Evolutionary conservation across 2,329 filamentous ascomycete genomes (phyloP), one percentile per base, ranked within the genome.

Genomic region (Colletotrichum chlorophyti): DNA sequence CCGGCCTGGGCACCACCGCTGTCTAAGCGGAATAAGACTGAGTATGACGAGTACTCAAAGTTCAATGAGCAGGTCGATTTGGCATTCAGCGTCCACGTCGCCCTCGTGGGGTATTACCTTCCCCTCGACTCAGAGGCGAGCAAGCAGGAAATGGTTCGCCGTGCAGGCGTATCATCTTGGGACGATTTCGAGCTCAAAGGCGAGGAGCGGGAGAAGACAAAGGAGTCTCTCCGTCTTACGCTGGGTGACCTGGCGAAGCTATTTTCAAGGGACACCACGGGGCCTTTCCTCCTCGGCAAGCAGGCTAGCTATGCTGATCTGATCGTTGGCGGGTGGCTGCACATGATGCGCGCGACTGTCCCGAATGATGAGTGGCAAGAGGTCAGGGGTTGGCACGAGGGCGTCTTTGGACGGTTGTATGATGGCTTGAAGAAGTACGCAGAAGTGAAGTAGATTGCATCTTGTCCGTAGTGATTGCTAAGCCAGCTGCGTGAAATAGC

Each of bases 11-110:
- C 32, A 6, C 68, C 72, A 2, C 77, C 79, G 6, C 73, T 81
- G 0, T 74, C 77, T 0, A 70, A 74, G 19, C 35, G 60, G 3
- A 21, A 37, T 3, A 68, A 67, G 4, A 54, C 54, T 11, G 63
- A 69, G 10, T 72, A 66, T 47, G 63, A 68, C 4, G 68, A 76
- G 12, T 79, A 82, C 64, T 75, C 74, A 6, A 71, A 66, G 3
- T 87, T 87, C 70, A 88, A 88, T 61, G 63, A 65, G 11, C 72
- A 79, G 31, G 73, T 86, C 41, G 86, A 89, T 65, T 75, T 75
- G 0, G 74, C 78, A 1, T 88, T 88, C 63, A 79, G 73, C 4
- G 66, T 73, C 0, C 76, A 83, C 59, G 71, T 71, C 0, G 57
- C 66, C 4, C 74, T 88, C 1, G 69, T 71, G 46, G 65, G 65